phyloP scores from a whole-genome alignment of 768 basidiomycete species.

The Cystobasidium onofrii region DNA sequence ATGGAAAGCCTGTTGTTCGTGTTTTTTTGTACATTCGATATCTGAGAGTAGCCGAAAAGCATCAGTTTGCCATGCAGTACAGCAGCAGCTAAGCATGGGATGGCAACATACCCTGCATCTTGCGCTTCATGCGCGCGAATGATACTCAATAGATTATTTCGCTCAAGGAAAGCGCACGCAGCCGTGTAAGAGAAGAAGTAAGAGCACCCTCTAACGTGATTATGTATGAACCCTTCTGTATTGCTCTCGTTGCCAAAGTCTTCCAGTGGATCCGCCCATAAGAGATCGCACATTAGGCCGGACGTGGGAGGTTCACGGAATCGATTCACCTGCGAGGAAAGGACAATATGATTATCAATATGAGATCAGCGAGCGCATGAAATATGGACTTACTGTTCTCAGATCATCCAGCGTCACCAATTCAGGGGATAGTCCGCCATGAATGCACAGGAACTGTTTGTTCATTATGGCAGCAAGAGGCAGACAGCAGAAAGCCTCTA shows the following conservation, averaged over 20 bases:
- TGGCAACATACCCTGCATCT: conserved; percentile 72
- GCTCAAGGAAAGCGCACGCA: conserved; percentile 91
- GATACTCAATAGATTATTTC: conserved; percentile 91
- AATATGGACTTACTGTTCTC: conserved; percentile 59
- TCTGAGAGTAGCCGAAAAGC: conserved; percentile 26
- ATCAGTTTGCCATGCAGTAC: background rate
- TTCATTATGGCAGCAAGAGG: conserved; percentile 98
- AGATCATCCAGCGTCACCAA: conserved; percentile 92
- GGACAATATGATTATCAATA: too few relatives aligned
- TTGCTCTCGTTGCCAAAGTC: conserved; percentile 94
- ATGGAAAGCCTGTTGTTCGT: conserved; percentile 93
- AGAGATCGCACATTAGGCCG: conserved; percentile 95
- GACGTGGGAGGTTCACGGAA: conserved; percentile 97
- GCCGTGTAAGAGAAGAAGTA: conserved; percentile 98
- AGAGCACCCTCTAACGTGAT: conserved; percentile 92
- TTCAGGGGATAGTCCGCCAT: conserved; percentile 92
- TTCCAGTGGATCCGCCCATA: conserved; percentile 97
- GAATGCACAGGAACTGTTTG: conserved; percentile 97
- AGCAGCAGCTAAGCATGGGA: background rate
- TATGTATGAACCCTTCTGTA: conserved; percentile 81
- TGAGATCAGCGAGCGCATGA: too few relatives aligned
- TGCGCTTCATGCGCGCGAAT: conserved; percentile 98
- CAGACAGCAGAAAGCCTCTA: conserved; percentile 92
- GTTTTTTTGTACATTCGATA: conserved; percentile 96
- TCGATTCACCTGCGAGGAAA: conserved; percentile 88